These are phyloP conservation scores for Cordyceps tenuipes DNA, from an alignment of 2,329 filamentous ascomycete species.

Conservation along the genomic window DNA sequence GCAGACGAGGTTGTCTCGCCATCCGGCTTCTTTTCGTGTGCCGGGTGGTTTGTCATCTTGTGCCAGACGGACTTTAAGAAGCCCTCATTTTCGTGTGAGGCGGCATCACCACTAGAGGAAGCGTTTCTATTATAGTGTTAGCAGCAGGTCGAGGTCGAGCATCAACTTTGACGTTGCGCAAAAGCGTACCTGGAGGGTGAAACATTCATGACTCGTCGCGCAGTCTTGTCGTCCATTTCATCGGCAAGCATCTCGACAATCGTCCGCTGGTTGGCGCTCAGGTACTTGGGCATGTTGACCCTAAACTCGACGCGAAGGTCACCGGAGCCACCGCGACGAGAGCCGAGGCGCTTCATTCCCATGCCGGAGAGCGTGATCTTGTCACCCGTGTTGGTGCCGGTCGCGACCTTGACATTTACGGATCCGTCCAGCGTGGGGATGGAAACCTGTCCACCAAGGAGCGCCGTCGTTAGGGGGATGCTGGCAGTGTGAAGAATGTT, in stretches of 20 bases:
- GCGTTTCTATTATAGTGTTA: constrained; percentile 1
- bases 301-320: constrained; percentile 93
- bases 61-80: constrained; percentile 94
- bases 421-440: constrained; percentile 87
- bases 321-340: constrained; percentile 59
- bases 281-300: constrained; percentile 89
- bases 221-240: constrained; percentile 87
- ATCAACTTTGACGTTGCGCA: background rate
- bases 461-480: constrained; percentile 84
- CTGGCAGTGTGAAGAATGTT: constrained; percentile 89
- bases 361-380: constrained; percentile 80
- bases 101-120: constrained; percentile 22
- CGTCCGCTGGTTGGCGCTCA: constrained; percentile 83
- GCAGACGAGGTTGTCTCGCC: constrained; percentile 18
- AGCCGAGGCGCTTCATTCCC: constrained; percentile 83
- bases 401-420: constrained; percentile 83
- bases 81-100: constrained; percentile 69
- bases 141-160: background rate
- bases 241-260: constrained; percentile 94
- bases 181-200: constrained; percentile 17
- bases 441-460: constrained; percentile 82
- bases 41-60: constrained; percentile 70
- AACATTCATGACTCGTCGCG: constrained; percentile 87
- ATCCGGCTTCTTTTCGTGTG: constrained; percentile 36
- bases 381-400: constrained; percentile 87